These are phyloP conservation scores for Diaporthe sp. DNA, from an alignment of 2,329 filamentous ascomycete genomes.

Conservation along the genomic window DNA sequence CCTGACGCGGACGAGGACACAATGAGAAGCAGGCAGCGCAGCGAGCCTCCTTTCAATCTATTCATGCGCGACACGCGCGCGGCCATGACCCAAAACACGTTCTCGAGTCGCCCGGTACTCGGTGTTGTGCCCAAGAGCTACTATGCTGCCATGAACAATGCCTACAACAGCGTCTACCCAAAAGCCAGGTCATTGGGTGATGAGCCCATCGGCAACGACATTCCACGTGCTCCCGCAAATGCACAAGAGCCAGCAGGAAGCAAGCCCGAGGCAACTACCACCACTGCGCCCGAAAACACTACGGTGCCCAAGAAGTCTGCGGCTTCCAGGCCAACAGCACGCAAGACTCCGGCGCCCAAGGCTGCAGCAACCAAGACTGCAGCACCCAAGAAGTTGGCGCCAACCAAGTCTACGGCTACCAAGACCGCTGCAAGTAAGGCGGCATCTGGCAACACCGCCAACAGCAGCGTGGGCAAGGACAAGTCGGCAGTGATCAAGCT, in stretches of 20 bases:
- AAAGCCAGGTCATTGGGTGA: constrained; percentile 2
- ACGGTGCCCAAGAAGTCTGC: not conserved
- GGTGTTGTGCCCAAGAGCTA: constrained; percentile 7
- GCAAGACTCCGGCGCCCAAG: not conserved
- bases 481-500: constrained; percentile 1
- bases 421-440: not conserved
- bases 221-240: not conserved
- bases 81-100: not conserved
- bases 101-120: constrained; percentile 10
- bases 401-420: not conserved
- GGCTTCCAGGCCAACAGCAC: not conserved
- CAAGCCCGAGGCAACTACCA: not conserved
- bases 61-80: constrained; percentile 29
- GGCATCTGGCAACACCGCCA: constrained; percentile 1
- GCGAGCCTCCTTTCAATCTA: constrained; percentile 5
- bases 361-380: not conserved
- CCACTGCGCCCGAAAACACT: not conserved
- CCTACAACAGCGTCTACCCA: not conserved
- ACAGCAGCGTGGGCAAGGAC: not conserved
- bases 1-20: not conserved
- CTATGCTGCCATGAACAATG: not conserved
- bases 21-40: constrained; percentile 2
- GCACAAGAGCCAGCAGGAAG: not conserved
- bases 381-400: not conserved
- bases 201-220: constrained; percentile 17